These are phyloP conservation scores for Aspergillus sojae DNA, from an alignment of 2,329 filamentous ascomycete species.

Conservation along the genomic window DNA sequence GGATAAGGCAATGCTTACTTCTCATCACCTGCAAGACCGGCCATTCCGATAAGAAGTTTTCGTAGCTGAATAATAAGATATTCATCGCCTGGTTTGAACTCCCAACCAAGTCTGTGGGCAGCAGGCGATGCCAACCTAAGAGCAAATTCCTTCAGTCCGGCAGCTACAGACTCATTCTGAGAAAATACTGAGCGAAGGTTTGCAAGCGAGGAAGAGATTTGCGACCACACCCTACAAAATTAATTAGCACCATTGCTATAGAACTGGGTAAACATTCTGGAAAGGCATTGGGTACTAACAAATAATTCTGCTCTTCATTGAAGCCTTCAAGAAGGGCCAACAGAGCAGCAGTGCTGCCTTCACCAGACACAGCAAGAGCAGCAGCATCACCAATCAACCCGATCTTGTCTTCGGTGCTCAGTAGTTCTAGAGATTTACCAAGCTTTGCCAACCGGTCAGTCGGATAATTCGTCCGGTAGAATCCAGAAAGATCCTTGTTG, in stretches of 20 bases:
- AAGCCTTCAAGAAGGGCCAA: slow-evolving; percentile 86
- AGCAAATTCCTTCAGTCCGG: slow-evolving; percentile 75
- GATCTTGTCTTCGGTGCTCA: slow-evolving; percentile 88
- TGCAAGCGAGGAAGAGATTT: slow-evolving; percentile 75
- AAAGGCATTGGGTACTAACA: slow-evolving; percentile 50
- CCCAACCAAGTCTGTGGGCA: slow-evolving; percentile 81
- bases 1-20: slow-evolving; percentile 53
- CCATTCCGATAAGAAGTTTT: slow-evolving; percentile 75
- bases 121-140: slow-evolving; percentile 75
- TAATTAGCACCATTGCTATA: slow-evolving; percentile 21
- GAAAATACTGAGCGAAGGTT: slow-evolving; percentile 84
- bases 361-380: slow-evolving; percentile 83
- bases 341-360: slow-evolving; percentile 78
- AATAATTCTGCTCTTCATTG: slow-evolving; percentile 75
- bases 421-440: slow-evolving; percentile 71
- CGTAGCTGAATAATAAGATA: slow-evolving; percentile 82
- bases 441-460: slow-evolving; percentile 80
- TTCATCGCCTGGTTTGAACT: slow-evolving; percentile 75
- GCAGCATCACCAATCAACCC: slow-evolving; percentile 87
- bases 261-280: background rate
- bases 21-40: slow-evolving; percentile 75
- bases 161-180: slow-evolving; percentile 70
- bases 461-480: slow-evolving; percentile 92
- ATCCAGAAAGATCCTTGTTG: slow-evolving; percentile 85
- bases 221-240: slow-evolving; percentile 70